Evolutionary conservation across 345 rosid species (phyloP).

Genomic region (Eucalyptus sideroxylon): DNA sequence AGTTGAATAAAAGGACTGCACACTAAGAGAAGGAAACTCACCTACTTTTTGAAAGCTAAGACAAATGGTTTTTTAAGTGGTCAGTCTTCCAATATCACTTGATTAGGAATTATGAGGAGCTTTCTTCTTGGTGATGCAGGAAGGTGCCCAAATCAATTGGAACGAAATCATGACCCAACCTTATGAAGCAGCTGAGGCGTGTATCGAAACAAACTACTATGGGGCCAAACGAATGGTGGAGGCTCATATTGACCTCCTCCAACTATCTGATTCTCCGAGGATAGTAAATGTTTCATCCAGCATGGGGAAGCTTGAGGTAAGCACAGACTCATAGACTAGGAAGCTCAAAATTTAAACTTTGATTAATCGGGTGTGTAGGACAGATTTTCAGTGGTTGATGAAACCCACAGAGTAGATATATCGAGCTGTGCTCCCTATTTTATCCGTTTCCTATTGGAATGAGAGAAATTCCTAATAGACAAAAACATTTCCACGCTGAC

Average conservation of each 20-base stretch:
- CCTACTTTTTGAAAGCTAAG: neutral
- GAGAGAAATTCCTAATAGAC: neutral
- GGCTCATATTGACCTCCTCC: too few species aligned
- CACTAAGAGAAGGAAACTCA: neutral
- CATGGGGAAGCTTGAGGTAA: slow-evolving; percentile 26
- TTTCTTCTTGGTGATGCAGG: neutral
- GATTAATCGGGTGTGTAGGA: neutral
- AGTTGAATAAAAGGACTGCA: neutral
- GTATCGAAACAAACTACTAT: too few species aligned
- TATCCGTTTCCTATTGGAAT: neutral
- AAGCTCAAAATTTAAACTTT: too few species aligned
- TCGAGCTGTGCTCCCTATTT: neutral
- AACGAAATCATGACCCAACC: neutral
- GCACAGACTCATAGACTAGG: neutral
- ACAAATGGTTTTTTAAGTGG: neutral
- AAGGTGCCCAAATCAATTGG: neutral
- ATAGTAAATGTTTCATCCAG: slow-evolving; percentile 38
- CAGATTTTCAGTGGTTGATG: neutral
- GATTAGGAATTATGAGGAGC: neutral
- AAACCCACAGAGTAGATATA: neutral
- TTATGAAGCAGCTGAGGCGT: neutral
- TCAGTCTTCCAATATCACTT: neutral
- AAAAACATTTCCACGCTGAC: neutral
- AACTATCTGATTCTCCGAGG: slow-evolving; percentile 22
- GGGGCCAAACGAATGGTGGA: too few species aligned